phyloP scores from a whole-genome alignment of 495 filamentous ascomycete genomes.

The Barbatosphaeria neglecta region DNA sequence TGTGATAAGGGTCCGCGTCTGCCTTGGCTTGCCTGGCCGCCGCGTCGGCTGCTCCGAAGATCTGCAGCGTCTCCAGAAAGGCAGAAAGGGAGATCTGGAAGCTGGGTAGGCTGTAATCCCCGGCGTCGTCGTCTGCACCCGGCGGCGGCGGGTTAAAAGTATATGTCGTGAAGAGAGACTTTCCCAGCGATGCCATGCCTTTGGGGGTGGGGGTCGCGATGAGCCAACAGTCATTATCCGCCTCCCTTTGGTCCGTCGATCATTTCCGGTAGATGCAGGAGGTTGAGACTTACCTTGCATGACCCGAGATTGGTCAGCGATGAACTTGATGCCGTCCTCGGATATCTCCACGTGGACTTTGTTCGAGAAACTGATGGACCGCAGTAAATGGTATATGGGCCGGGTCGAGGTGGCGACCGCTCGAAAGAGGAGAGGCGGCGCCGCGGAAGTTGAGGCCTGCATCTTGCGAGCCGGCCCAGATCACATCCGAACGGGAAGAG shows the following conservation, averaged over 20 bases:
- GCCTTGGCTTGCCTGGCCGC: constrained; percentile 39
- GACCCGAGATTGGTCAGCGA: constrained; percentile 69
- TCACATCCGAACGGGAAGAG: neutral
- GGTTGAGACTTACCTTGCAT: constrained; percentile 56
- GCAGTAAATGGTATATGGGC: constrained; percentile 80
- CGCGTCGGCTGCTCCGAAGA: constrained; percentile 71
- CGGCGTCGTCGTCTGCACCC: constrained; percentile 24
- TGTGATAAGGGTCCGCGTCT: constrained; percentile 38
- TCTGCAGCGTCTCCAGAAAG: constrained; percentile 87
- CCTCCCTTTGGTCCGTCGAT: neutral
- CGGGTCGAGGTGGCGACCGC: constrained; percentile 79
- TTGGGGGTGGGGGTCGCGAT: no score
- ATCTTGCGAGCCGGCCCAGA: neutral
- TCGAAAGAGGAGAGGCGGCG: constrained; percentile 50
- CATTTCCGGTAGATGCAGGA: no score
- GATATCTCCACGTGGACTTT: constrained; percentile 79
- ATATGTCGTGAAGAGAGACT: constrained; percentile 77
- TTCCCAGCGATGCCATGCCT: constrained; percentile 62
- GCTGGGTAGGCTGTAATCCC: constrained; percentile 23
- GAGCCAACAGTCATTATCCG: constrained; percentile 1
- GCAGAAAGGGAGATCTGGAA: constrained; percentile 83
- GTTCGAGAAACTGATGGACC: constrained; percentile 70
- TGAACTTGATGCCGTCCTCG: constrained; percentile 71
- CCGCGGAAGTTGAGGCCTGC: constrained; percentile 3
- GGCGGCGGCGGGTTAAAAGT: constrained; percentile 37